Base-by-base conservation (phyloP, 2,329 filamentous ascomycete species). In the Alternaria sp. region DNA sequence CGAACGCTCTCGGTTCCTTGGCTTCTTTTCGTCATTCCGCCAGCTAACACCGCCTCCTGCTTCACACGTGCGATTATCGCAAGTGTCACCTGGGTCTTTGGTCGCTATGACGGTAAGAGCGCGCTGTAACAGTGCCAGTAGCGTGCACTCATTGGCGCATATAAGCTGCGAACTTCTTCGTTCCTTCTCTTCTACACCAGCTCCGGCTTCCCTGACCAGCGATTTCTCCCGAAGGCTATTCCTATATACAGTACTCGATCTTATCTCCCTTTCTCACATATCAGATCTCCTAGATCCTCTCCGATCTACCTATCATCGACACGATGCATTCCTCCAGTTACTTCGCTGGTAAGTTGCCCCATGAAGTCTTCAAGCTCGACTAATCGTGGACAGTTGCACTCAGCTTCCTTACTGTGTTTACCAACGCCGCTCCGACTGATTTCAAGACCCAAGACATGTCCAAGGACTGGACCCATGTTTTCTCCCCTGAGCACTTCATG, bases 401-500 rank as follows among this genome's bases (percentile, higher is more conserved):
- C 18, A 10, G 25, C 18, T 25, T 56, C 43, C 41, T 56, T 12
- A 11, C 25, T 23, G 18, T 46, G n/a, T 15, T 46, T 10, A 23
- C 41, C 10, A 23, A 8, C 37, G 56, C 47, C 18, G 41, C 46
- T 15, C 46, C 56, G 2, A 14, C 20, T 11, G 37, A 41, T 53
- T 37, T 26, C 33, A 18, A 14, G 44, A 53, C 20, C 1, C 23
- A 26, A 20, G 11, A 21, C 4, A 43, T 59, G 47, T 53, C 56
- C 23, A 59, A 59, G 20, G 56, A 59, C 33, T 59, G 47, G 56
- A 44, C 14, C 20, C 46, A 23, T 33, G 56, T 53, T 4, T 45
- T 59, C 33, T 12, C 56, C 30, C 7, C 25, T 3, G 37, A 21
- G 6, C 20, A 37, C n/a, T 44, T 26, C 23, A 28, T 46, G 41